phyloP scores from a whole-genome alignment of 768 basidiomycete genomes.

The Cystofilobasidium ferigula region DNA sequence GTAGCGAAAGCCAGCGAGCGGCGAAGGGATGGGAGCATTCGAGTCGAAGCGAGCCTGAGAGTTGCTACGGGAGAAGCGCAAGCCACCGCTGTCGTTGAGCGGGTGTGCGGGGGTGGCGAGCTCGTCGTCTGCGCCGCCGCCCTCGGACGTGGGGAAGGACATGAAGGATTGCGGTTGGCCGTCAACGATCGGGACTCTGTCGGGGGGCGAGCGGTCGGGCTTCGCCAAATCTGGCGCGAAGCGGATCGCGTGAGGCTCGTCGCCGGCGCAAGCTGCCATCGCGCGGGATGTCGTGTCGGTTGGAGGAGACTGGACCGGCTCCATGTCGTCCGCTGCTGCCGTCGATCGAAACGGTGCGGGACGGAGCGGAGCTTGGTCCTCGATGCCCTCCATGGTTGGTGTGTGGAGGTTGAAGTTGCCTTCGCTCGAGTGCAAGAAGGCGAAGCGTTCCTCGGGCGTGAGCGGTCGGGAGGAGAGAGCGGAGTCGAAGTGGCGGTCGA shows the following conservation, averaged over 20 bases:
- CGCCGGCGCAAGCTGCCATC: constrained; percentile 1
- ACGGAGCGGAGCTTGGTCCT: background rate
- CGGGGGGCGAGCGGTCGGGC: background rate
- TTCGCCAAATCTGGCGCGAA: background rate
- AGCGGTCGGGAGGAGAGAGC: constrained; percentile 35
- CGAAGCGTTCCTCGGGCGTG: constrained; percentile 53
- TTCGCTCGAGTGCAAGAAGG: constrained; percentile 28
- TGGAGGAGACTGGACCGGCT: background rate
- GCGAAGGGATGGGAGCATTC: constrained; percentile 21
- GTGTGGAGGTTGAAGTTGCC: constrained; percentile 39
- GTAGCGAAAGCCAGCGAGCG: constrained; percentile 1
- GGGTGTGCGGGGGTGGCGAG: background rate
- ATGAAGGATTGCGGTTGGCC: constrained; percentile 5
- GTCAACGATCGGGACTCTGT: background rate
- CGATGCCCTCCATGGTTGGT: background rate
- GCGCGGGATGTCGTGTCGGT: background rate
- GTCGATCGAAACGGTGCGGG: constrained; percentile 39
- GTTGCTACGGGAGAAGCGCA: background rate
- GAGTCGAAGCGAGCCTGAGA: constrained; percentile 17
- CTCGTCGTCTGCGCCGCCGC: background rate
- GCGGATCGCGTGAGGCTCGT: background rate
- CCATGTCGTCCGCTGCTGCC: constrained; percentile 38
- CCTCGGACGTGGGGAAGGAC: constrained; percentile 13
- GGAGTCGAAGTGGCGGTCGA: background rate
- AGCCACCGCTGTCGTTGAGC: background rate